Conservation (phyloP, 2,329 filamentous ascomycete genomes). For the Talaromyces sp. region DNA sequence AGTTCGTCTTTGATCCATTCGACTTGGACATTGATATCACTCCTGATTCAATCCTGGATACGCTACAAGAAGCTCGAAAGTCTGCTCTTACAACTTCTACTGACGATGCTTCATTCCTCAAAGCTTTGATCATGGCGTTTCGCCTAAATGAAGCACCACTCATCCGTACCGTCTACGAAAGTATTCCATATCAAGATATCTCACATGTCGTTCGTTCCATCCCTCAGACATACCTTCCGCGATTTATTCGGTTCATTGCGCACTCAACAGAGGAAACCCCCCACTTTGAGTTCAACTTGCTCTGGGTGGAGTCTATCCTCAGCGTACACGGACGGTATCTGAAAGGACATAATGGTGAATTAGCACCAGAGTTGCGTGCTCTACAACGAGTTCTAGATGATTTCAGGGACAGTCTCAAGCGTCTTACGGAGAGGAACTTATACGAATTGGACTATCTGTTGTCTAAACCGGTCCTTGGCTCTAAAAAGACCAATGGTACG, state of each 20-base stretch:
- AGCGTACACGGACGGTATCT: conserved; percentile 82
- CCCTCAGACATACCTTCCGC: conserved; percentile 79
- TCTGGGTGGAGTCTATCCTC: conserved; percentile 82
- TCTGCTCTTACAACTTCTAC: conserved; percentile 56
- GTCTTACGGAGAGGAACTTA: conserved; percentile 79
- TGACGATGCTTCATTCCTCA: conserved; percentile 68
- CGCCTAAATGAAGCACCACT: conserved; percentile 82
- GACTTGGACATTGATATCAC: conserved; percentile 94
- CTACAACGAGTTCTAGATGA: conserved; percentile 75
- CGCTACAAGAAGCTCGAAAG: conserved; percentile 52
- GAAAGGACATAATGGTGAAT: conserved; percentile 71
- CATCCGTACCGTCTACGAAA: conserved; percentile 80
- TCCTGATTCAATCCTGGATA: conserved; percentile 75
- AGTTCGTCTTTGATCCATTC: conserved; percentile 87
- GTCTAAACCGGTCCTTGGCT: conserved; percentile 45
- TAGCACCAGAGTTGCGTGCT: conserved; percentile 78
- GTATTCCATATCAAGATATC: conserved; percentile 71
- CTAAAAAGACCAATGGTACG: conserved; percentile 26
- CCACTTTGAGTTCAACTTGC: conserved; percentile 88
- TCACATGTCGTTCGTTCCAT: conserved; percentile 72
- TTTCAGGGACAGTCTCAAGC: conserved; percentile 77
- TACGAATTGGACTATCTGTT: conserved; percentile 85
- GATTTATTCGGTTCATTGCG: conserved; percentile 81
- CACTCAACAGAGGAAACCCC: conserved; percentile 83
- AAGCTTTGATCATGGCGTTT: conserved; percentile 95